Evolutionary conservation across 164 flowering plant genomes (phyloP).

Genomic region (Sextonia rubra): DNA sequence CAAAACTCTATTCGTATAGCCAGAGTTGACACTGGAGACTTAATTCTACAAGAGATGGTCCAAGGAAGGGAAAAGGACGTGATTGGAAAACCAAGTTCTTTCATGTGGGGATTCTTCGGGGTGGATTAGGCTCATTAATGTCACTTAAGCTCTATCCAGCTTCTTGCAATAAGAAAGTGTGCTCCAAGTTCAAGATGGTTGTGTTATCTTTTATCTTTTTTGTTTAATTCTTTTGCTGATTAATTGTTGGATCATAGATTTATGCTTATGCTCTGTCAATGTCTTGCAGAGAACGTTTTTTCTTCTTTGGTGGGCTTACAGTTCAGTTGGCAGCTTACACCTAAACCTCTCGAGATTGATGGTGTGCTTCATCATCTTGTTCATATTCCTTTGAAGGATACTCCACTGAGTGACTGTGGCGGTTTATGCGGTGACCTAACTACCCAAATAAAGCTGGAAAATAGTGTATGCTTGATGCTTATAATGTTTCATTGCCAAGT

Average conservation of each 20-base stretch:
- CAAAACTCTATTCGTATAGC: too few relatives aligned
- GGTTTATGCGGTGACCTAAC: constrained; percentile 82
- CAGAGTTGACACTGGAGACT: too few relatives aligned
- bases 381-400: constrained; percentile 85
- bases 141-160: background rate
- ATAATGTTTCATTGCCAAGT: background rate
- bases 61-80: too few relatives aligned
- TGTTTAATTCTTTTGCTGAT: background rate
- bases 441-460: constrained; percentile 75
- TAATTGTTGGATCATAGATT: background rate
- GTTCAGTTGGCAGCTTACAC: constrained; percentile 75
- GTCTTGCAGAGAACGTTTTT: constrained; percentile 76
- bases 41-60: too few relatives aligned
- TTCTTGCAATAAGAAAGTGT: background rate
- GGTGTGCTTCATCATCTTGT: constrained; percentile 63
- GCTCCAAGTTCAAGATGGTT: too few relatives aligned
- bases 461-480: constrained; percentile 49
- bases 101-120: too few relatives aligned
- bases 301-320: constrained; percentile 87
- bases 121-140: too few relatives aligned
- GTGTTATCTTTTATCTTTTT: too few relatives aligned
- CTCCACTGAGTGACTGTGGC: constrained; percentile 90
- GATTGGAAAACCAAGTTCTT: too few relatives aligned
- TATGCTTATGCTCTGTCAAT: background rate
- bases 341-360: constrained; percentile 38